These are phyloP conservation scores for Blastomyces percursus DNA, from an alignment of 2,329 filamentous ascomycete species.

Conservation along the genomic window DNA sequence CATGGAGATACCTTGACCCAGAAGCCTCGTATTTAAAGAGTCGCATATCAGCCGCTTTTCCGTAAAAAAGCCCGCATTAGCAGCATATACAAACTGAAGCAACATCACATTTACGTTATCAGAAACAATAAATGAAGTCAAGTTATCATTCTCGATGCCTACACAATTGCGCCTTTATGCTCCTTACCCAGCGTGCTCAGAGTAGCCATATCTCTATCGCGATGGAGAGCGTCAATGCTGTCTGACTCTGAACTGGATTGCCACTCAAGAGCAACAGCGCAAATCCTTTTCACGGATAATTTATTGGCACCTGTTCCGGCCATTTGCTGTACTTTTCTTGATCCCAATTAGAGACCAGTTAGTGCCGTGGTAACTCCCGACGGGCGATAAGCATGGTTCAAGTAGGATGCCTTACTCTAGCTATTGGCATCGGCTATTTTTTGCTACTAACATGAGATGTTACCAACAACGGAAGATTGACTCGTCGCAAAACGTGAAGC, in stretches of 20 bases:
- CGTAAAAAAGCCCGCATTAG: neutral
- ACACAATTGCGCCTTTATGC: slow-evolving; percentile 37
- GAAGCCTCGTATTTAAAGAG: neutral
- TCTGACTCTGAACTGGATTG: slow-evolving; percentile 52
- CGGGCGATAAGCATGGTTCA: slow-evolving; percentile 32
- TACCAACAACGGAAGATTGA: too few relatives aligned
- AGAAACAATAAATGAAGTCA: slow-evolving; percentile 7
- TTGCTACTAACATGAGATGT: too few relatives aligned
- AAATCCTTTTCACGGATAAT: slow-evolving; percentile 75
- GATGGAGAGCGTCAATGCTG: slow-evolving; percentile 51
- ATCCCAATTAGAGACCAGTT: slow-evolving; percentile 52
- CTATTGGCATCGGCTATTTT: too few relatives aligned
- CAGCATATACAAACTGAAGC: neutral
- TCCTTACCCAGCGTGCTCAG: slow-evolving; percentile 44
- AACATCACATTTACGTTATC: neutral
- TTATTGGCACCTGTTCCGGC: slow-evolving; percentile 59
- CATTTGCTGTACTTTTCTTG: slow-evolving; percentile 58
- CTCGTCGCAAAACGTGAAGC: too few relatives aligned
- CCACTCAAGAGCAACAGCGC: slow-evolving; percentile 66
- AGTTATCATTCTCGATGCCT: slow-evolving; percentile 36
- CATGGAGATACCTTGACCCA: slow-evolving; percentile 43
- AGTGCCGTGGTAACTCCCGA: slow-evolving; percentile 56
- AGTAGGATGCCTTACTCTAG: too few relatives aligned
- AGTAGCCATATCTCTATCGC: slow-evolving; percentile 45
- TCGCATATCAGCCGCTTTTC: neutral